These are phyloP conservation scores for Rhododendron molle DNA, from an alignment of 148 eudicot species.

Conservation along the genomic window DNA sequence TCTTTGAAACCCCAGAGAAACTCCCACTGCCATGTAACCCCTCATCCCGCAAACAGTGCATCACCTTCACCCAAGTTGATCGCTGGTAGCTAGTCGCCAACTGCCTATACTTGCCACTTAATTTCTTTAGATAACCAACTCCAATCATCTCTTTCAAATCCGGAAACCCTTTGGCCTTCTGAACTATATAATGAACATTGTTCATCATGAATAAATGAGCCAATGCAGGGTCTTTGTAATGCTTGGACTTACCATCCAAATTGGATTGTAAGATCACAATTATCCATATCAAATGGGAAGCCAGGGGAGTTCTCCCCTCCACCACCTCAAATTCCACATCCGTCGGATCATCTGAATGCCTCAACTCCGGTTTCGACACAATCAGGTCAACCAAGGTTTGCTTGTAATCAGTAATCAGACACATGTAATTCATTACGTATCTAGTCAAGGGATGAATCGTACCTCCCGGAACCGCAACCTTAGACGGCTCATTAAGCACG, in stretches of 20 bases:
- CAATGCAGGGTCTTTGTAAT: constrained; percentile 54
- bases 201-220: constrained; percentile 82
- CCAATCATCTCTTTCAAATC: constrained; percentile 77
- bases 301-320: constrained; percentile 58
- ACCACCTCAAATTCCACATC: constrained; percentile 56
- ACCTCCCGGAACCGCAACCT: constrained; percentile 83
- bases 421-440: constrained; percentile 95
- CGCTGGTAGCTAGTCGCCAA: constrained; percentile 64
- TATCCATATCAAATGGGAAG: constrained; percentile 85
- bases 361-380: constrained; percentile 65
- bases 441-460: constrained; percentile 86
- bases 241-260: constrained; percentile 63
- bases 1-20: constrained; percentile 65
- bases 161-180: constrained; percentile 62
- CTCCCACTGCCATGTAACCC: constrained; percentile 80
- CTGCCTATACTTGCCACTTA: constrained; percentile 53
- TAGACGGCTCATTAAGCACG: constrained; percentile 72
- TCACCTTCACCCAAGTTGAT: constrained; percentile 63
- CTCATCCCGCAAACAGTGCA: constrained; percentile 78
- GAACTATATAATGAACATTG: constrained; percentile 77
- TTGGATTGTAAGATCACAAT: constrained; percentile 58
- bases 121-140: constrained; percentile 53
- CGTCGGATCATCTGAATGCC: constrained; percentile 52
- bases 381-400: constrained; percentile 68
- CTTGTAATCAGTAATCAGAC: constrained; percentile 82